Percentiles rank a stretch among this genome's conserved stretches.
phyloP scores from a whole-genome alignment of 345 rosid genomes.

The Ceriops zippeliana region DNA sequence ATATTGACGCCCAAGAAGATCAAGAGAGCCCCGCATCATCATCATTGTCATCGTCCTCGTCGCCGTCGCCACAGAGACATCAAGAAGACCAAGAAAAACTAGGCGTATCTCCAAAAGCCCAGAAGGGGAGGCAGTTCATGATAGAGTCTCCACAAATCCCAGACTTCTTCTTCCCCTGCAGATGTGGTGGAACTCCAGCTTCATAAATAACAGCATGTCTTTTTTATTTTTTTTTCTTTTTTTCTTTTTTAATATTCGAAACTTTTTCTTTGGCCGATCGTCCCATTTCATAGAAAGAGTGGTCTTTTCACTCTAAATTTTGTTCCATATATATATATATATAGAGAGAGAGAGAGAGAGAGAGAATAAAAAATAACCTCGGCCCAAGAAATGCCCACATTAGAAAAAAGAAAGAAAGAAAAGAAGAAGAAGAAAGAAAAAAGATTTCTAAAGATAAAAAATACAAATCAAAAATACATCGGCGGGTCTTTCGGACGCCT shows the following conservation, averaged over 20 bases:
- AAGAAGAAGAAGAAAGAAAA: no score
- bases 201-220: background rate
- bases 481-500: no score
- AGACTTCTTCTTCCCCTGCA: constrained; percentile 64
- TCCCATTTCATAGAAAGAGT: no score
- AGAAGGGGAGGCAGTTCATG: constrained; percentile 18
- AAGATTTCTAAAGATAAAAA: background rate
- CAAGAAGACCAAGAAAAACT: constrained; percentile 6
- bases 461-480: no score
- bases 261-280: no score
- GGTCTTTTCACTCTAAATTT: background rate
- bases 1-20: background rate
- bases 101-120: background rate
- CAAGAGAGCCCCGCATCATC: constrained; percentile 8
- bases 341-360: background rate
- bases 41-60: constrained; percentile 18
- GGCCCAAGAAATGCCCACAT: no score
- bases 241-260: no score
- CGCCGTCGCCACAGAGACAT: constrained; percentile 10
- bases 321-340: background rate
- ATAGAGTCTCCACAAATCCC: constrained; percentile 38
- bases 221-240: no score
- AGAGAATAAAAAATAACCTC: background rate
- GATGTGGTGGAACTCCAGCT: constrained; percentile 51
- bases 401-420: no score